phyloP scores from a whole-genome alignment of 495 filamentous ascomycete genomes.

The Xylaria venustula region DNA sequence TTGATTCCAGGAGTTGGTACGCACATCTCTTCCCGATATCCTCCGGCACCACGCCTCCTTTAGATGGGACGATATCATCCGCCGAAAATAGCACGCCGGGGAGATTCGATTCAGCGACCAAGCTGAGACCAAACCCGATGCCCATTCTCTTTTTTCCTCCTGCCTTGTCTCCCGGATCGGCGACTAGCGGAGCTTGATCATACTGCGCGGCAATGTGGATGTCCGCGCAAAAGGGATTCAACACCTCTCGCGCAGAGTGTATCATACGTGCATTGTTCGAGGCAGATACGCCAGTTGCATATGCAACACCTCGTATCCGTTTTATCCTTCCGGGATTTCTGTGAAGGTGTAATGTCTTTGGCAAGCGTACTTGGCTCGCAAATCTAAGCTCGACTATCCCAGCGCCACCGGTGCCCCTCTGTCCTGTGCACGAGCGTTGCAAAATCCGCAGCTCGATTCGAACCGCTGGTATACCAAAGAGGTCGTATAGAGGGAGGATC shows the following conservation, averaged over 20 bases:
- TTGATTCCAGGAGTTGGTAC: slow-evolving; percentile 80
- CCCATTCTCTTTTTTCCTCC: slow-evolving; percentile 47
- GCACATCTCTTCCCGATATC: slow-evolving; percentile 87
- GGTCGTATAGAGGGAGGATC: slow-evolving; percentile 81
- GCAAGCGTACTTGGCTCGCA: slow-evolving; percentile 84
- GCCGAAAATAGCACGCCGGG: slow-evolving; percentile 78
- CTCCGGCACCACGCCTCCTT: slow-evolving; percentile 80
- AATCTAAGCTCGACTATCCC: slow-evolving; percentile 92
- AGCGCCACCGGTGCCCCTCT: slow-evolving; percentile 72
- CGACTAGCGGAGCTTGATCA: slow-evolving; percentile 70
- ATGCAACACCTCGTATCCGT: slow-evolving; percentile 87
- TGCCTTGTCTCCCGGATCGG: slow-evolving; percentile 55
- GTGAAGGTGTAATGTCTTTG: slow-evolving; percentile 92
- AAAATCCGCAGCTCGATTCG: slow-evolving; percentile 87
- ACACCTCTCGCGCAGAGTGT: slow-evolving; percentile 77
- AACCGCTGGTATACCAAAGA: slow-evolving; percentile 78
- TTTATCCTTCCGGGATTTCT: slow-evolving; percentile 76
- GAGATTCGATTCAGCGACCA: slow-evolving; percentile 88
- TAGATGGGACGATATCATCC: slow-evolving; percentile 77
- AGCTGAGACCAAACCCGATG: slow-evolving; percentile 84
- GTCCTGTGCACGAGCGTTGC: slow-evolving; percentile 70
- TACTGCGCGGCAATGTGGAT: slow-evolving; percentile 72
- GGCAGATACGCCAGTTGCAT: slow-evolving; percentile 82
- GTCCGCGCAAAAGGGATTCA: slow-evolving; percentile 82
- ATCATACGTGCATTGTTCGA: slow-evolving; percentile 96